phyloP scores from a whole-genome alignment of 805 yeast species.

The Yamadazyma philogaea region DNA sequence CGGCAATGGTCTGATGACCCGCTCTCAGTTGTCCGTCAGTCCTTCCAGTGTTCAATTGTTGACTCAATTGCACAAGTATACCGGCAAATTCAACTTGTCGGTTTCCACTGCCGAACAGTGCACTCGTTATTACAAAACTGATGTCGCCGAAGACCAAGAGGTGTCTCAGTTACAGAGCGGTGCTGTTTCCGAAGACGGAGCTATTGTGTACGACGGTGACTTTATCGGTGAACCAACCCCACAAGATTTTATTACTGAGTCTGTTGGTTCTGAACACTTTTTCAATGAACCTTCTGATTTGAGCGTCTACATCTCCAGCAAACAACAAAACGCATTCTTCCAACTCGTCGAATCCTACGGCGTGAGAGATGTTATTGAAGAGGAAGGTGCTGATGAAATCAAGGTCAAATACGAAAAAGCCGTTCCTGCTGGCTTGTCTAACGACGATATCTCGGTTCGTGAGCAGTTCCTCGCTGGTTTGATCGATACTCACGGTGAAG shows the following conservation, averaged over 20 bases:
- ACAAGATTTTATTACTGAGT: not conserved
- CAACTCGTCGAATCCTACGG: conserved; percentile 17
- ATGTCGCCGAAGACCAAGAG: not conserved
- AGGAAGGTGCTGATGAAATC: conserved; percentile 6
- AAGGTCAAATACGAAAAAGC: conserved; percentile 11
- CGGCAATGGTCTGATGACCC: conserved; percentile 30
- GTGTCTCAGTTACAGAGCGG: not conserved
- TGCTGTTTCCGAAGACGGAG: not conserved
- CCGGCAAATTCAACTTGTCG: conserved; percentile 9
- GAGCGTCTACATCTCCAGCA: not conserved
- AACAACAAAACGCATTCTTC: conserved; percentile 21
- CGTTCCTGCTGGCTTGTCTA: conserved; percentile 31
- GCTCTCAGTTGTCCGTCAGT: conserved; percentile 28
- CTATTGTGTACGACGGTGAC: not conserved
- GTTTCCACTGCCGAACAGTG: not conserved
- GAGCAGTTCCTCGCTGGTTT: conserved; percentile 46
- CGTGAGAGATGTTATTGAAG: conserved; percentile 15
- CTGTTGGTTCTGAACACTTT: not conserved
- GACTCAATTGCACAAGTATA: conserved; percentile 22
- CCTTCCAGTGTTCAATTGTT: conserved; percentile 21
- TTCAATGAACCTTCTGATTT: not conserved
- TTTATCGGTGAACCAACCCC: not conserved
- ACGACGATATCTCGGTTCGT: conserved; percentile 38
- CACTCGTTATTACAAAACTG: not conserved
- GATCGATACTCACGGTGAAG: conserved; percentile 39